Conservation (phyloP, 768 basidiomycete species). For the Russula olivacea region DNA sequence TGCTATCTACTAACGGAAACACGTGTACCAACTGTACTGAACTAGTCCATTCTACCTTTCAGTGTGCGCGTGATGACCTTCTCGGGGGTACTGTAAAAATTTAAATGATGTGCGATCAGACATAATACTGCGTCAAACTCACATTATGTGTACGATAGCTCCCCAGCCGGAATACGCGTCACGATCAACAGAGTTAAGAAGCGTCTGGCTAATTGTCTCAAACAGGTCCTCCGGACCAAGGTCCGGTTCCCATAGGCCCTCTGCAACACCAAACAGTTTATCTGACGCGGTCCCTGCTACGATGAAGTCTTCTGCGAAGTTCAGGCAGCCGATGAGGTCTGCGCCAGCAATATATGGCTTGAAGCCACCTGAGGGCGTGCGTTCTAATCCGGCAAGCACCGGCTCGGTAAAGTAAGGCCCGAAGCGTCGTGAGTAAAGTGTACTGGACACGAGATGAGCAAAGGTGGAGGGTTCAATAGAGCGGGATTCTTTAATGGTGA, state of each 20-base stretch:
- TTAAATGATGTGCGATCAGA: conserved; percentile 12
- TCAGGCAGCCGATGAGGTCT: conserved; percentile 89
- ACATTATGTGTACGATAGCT: conserved; percentile 93
- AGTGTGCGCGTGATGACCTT: conserved; percentile 76
- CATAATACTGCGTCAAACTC: conserved; percentile 33
- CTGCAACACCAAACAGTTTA: conserved; percentile 95
- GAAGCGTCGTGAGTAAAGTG: conserved; percentile 93
- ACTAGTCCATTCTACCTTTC: conserved; percentile 88
- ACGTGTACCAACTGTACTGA: conserved; percentile 10
- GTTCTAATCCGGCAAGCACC: conserved; percentile 87
- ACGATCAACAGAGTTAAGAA: conserved; percentile 91
- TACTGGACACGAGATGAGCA: conserved; percentile 90
- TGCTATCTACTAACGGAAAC: not conserved
- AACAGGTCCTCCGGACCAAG: conserved; percentile 95
- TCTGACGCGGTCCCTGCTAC: conserved; percentile 89
- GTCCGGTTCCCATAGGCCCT: conserved; percentile 97
- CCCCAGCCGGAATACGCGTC: conserved; percentile 99
- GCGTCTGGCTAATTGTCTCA: conserved; percentile 95
- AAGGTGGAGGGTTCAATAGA: conserved; percentile 96
- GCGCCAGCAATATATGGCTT: conserved; percentile 94
- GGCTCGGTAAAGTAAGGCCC: conserved; percentile 97
- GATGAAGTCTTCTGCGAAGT: conserved; percentile 95
- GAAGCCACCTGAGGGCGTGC: conserved; percentile 59
- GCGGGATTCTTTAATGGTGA: conserved; percentile 98
- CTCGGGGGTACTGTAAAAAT: conserved; percentile 55